Base-by-base conservation (phyloP, 2,329 filamentous ascomycete genomes). In the Cadophora malorum region DNA sequence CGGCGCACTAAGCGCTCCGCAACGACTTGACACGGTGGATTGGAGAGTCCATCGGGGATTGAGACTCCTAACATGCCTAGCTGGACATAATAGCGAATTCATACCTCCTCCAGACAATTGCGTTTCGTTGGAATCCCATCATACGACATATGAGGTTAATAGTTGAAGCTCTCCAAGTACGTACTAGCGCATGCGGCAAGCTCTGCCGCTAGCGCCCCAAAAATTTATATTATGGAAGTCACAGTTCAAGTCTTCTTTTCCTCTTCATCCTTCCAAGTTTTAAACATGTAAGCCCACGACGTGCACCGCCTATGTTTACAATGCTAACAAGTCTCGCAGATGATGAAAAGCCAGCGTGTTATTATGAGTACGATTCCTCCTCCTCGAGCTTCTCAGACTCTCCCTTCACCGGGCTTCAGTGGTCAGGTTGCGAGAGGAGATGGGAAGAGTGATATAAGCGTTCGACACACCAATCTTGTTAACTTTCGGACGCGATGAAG, bases 261-360 rank as follows among this genome's bases (percentile, higher is more conserved):
- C 85, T 89, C 86, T 91, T 89, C 87, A 95, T 93, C 94, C 93
- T 97, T 97, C 94, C 94, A 93, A 92, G 94, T 97, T 96, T 97
- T 96, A 91, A 90, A 90, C 88, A 93, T 85, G 94, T 97, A 85
- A 88, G 94, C 88, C 71, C 71, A 69, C 74, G 67, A 49, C 65
- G 65, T 66, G 64, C 62, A 60, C 66, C 21, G 21, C 21, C 7
- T 16, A 21, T 25, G 10, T 31, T 31, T 55, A 61, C 64, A 61
- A 63, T 68, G 66, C 79, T 83, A 77, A 82, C 69, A 71, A 61
- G 62, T 60, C 62, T 67, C 52, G 3, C 78, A 97, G 94, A 96
- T 98, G 95, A 99, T 98, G 96, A 99, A 97, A 97, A 92, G 92
- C 88, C 90, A 90, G 92, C 89, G 95, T 98, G 96, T 90, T 89